phyloP scores from a whole-genome alignment of 1,284 basidiomycete species.

The Cryptococcus sp. region DNA sequence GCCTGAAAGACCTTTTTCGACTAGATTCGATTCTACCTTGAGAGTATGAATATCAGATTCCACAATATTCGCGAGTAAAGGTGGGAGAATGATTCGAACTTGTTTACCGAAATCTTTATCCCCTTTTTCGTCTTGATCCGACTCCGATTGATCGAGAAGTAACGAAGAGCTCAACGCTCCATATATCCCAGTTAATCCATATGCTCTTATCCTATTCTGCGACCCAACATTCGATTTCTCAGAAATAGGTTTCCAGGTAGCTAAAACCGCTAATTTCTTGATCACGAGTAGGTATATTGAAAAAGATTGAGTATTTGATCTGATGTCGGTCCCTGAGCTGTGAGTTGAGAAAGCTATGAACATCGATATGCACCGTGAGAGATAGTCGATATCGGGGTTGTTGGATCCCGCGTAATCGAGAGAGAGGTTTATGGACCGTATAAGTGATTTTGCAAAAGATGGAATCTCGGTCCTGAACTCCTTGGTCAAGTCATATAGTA shows the following conservation, averaged over 20 bases:
- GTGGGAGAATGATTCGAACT: conserved; percentile 65
- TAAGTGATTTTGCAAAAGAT: conserved; percentile 72
- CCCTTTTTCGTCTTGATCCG: no score
- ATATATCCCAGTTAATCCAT: conserved; percentile 78
- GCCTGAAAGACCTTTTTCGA: conserved; percentile 66
- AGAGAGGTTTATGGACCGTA: conserved; percentile 66
- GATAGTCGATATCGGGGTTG: conserved; percentile 71
- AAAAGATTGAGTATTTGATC: conserved; percentile 67
- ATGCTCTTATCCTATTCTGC: conserved; percentile 65
- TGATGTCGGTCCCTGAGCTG: conserved; percentile 75
- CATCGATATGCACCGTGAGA: conserved; percentile 72
- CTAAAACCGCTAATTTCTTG: conserved; percentile 61
- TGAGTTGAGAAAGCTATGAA: conserved; percentile 92
- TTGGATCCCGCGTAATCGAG: conserved; percentile 56
- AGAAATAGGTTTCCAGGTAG: conserved; percentile 49
- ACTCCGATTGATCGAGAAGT: conserved; percentile 64
- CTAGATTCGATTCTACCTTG: conserved; percentile 60
- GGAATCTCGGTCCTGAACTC: conserved; percentile 86
- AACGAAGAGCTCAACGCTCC: conserved; percentile 81
- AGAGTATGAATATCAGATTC: conserved; percentile 61
- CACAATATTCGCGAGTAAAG: conserved; percentile 67
- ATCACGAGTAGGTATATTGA: conserved; percentile 68
- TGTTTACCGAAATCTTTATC: conserved; percentile 76
- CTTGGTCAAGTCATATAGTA: conserved; percentile 76
- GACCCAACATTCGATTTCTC: conserved; percentile 33